These are phyloP conservation scores for Grifola frondosa DNA, from an alignment of 1,284 basidiomycete genomes.

Conservation along the genomic window DNA sequence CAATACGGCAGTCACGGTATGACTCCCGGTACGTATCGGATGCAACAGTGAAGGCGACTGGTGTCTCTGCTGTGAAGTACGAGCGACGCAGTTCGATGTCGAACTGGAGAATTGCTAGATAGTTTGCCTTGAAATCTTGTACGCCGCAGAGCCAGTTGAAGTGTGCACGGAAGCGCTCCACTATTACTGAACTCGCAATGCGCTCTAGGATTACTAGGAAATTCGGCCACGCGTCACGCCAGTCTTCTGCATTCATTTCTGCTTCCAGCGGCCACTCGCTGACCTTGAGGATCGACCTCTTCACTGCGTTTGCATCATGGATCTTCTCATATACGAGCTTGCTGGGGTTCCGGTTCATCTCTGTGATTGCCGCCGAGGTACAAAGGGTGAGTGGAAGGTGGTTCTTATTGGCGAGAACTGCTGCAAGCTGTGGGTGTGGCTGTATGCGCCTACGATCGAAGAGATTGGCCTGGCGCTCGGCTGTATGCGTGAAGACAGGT, in stretches of 20 bases:
- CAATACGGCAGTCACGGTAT: no score
- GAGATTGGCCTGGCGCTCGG: no score
- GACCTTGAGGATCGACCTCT: constrained; percentile 3
- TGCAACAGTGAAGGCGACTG: no score
- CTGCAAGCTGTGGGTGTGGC: constrained; percentile 1
- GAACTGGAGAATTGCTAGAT: constrained; percentile 6
- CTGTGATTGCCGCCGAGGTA: constrained; percentile 7
- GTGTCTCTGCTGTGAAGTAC: constrained; percentile 11
- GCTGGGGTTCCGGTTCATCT: neutral
- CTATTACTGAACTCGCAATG: no score
- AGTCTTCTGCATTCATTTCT: constrained; percentile 4
- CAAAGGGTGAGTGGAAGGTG: constrained; percentile 11
- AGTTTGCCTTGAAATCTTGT: constrained; percentile 1
- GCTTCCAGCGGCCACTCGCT: constrained; percentile 3
- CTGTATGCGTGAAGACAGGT: no score
- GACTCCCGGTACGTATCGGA: no score
- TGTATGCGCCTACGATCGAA: neutral
- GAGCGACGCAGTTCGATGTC: constrained; percentile 7
- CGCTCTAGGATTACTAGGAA: constrained; percentile 2
- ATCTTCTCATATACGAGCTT: neutral
- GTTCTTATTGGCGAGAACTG: no score
- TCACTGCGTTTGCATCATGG: constrained; percentile 1
- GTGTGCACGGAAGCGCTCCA: constrained; percentile 5
- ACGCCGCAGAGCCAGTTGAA: constrained; percentile 1
- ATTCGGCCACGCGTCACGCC: constrained; percentile 8